Evolutionary conservation across 1,139 yeast species (phyloP).

Genomic region (Blastobotrys apis): DNA sequence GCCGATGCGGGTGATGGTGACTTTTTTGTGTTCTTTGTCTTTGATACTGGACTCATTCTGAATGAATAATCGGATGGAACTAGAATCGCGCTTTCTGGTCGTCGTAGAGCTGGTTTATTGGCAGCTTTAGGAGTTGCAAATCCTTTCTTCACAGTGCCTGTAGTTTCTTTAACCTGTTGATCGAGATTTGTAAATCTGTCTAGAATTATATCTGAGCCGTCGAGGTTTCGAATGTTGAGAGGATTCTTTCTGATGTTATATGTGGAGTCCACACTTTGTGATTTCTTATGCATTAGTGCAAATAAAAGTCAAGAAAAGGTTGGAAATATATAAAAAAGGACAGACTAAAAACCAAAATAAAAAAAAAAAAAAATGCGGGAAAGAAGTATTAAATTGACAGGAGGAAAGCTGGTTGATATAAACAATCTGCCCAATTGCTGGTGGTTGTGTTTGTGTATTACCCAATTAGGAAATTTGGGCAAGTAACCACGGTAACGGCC

Average conservation of each 20-base stretch:
- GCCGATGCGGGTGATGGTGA: too few relatives aligned
- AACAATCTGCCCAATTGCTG: too few relatives aligned
- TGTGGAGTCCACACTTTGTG: slow-evolving; percentile 11
- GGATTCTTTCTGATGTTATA: slow-evolving; percentile 20
- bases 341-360: not conserved
- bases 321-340: too few relatives aligned
- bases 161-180: slow-evolving; percentile 1
- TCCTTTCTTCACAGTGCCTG: slow-evolving; percentile 10
- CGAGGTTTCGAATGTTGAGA: slow-evolving; percentile 29
- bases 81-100: slow-evolving; percentile 13
- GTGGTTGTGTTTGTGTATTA: too few relatives aligned
- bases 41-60: too few relatives aligned
- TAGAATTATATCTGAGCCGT: slow-evolving; percentile 33
- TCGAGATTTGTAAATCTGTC: slow-evolving; percentile 7
- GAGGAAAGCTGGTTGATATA: too few relatives aligned
- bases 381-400: too few relatives aligned
- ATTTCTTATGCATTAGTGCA: slow-evolving; percentile 7
- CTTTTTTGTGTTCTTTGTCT: too few relatives aligned
- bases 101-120: slow-evolving; percentile 5
- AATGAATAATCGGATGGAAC: too few relatives aligned
- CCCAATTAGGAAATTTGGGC: too few relatives aligned
- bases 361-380: too few relatives aligned
- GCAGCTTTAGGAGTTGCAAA: not conserved
- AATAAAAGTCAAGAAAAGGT: not conserved
- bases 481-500: too few relatives aligned